Percentiles rank a stretch among this genome's conserved stretches.
phyloP scores from a whole-genome alignment of 495 filamentous ascomycete genomes.

The Glarea lozoyensis region DNA sequence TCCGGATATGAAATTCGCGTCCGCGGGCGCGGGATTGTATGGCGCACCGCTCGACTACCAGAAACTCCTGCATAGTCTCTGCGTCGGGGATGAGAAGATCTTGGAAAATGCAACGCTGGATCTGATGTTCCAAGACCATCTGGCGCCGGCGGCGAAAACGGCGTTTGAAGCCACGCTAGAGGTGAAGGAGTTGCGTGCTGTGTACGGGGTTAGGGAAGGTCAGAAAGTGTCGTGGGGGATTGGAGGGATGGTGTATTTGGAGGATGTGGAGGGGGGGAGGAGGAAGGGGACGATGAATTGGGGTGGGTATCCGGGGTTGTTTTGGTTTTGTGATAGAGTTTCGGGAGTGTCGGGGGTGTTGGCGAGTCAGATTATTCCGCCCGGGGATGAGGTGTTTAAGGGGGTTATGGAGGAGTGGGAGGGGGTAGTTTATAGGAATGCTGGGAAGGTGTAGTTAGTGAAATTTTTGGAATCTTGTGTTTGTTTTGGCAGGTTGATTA shows the following conservation, averaged over 20 bases:
- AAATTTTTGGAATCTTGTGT: background rate
- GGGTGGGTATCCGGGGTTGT: constrained; percentile 14
- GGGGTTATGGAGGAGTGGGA: constrained; percentile 4
- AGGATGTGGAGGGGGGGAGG: constrained; percentile 19
- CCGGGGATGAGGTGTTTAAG: constrained; percentile 9
- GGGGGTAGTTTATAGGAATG: constrained; percentile 13
- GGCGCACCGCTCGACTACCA: constrained; percentile 28
- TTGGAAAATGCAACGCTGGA: constrained; percentile 32
- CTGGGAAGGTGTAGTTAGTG: constrained; percentile 13
- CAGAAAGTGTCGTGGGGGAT: constrained; percentile 22
- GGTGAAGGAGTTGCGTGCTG: background rate
- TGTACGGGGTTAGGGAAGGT: constrained; percentile 1
- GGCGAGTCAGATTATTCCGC: constrained; percentile 12
- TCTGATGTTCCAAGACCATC: constrained; percentile 34
- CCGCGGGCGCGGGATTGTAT: constrained; percentile 37
- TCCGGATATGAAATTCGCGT: constrained; percentile 6
- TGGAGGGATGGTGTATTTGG: constrained; percentile 25
- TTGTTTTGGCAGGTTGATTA: too few species aligned
- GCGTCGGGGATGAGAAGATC: constrained; percentile 34
- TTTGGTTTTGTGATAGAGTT: constrained; percentile 14
- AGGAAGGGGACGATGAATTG: constrained; percentile 19
- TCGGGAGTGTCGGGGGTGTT: constrained; percentile 11
- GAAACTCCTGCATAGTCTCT: constrained; percentile 34
- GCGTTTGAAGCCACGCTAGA: constrained; percentile 1
- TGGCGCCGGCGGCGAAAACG: constrained; percentile 9